Evolutionary conservation across 768 basidiomycete species (phyloP).

Genomic region (Trametopsis cervina): DNA sequence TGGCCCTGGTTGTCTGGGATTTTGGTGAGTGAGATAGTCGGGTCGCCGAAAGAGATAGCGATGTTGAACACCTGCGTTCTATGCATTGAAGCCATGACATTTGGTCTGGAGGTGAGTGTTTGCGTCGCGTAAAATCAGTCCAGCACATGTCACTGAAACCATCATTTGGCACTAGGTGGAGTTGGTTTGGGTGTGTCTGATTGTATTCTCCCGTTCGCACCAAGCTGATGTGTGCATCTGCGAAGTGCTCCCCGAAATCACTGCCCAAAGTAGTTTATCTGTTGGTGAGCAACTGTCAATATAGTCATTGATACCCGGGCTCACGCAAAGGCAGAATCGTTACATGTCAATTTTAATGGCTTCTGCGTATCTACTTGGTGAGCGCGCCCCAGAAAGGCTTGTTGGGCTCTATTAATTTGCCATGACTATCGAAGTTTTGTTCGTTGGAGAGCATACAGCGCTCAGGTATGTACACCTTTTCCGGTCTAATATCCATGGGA

Average conservation of each 20-base stretch:
- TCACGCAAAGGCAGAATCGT: conserved; percentile 9
- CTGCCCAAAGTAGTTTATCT: conserved; percentile 13
- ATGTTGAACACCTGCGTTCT: too few species aligned
- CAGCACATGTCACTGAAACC: too few species aligned
- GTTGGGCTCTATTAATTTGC: too few species aligned
- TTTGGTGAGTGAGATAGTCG: conserved; percentile 6
- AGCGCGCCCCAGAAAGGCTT: too few species aligned
- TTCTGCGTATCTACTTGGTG: conserved; percentile 9
- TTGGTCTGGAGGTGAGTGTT: conserved; percentile 12
- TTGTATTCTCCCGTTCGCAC: background rate
- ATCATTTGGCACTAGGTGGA: conserved; percentile 10
- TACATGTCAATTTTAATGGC: conserved; percentile 12
- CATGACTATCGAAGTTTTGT: too few species aligned
- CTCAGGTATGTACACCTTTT: conserved; percentile 9
- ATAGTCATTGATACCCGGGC: too few species aligned
- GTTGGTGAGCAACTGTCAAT: conserved; percentile 9
- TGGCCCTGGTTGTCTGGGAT: conserved; percentile 13
- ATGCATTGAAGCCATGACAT: conserved; percentile 8
- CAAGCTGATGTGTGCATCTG: background rate
- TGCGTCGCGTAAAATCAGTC: too few species aligned
- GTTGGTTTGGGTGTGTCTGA: conserved; percentile 12
- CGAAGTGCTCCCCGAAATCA: conserved; percentile 11
- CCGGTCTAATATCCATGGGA: too few species aligned
- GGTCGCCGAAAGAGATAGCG: too few species aligned
- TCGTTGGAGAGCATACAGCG: conserved; percentile 3